These are phyloP conservation scores for Volvariella surrecta DNA, from an alignment of 1,284 basidiomycete genomes.

Conservation along the genomic window DNA sequence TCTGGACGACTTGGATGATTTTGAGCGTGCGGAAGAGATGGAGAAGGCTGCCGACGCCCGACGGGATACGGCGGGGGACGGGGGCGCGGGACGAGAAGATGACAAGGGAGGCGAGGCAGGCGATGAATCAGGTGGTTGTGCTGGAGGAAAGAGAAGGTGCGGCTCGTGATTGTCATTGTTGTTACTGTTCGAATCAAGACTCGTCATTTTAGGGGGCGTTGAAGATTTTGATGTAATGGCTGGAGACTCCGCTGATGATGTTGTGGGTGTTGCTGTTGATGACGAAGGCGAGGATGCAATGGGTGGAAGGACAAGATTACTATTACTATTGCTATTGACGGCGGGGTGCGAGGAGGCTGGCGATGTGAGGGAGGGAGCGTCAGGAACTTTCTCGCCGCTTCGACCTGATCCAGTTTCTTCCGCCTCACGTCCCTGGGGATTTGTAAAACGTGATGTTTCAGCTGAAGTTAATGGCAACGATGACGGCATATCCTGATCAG, in stretches of 20 bases:
- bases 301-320: no score
- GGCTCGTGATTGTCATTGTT: neutral
- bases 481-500: no score
- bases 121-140: neutral
- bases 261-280: neutral
- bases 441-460: no score
- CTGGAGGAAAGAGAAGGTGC: neutral
- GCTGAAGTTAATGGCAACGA: no score
- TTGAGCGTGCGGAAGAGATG: neutral
- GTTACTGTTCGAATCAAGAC: neutral
- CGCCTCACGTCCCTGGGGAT: no score
- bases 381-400: no score
- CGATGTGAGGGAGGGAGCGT: no score
- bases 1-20: neutral
- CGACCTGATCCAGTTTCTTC: no score
- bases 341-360: no score
- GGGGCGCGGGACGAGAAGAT: slow-evolving; percentile 2
- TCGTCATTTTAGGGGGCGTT: neutral
- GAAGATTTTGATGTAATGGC: neutral
- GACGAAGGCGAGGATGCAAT: no score
- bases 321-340: no score
- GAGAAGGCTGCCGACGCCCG: neutral
- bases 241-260: neutral
- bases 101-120: neutral
- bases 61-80: slow-evolving; percentile 3